Conservation (phyloP, 2,329 filamentous ascomycete species). For the Gnomoniopsis smithogilvyi region DNA sequence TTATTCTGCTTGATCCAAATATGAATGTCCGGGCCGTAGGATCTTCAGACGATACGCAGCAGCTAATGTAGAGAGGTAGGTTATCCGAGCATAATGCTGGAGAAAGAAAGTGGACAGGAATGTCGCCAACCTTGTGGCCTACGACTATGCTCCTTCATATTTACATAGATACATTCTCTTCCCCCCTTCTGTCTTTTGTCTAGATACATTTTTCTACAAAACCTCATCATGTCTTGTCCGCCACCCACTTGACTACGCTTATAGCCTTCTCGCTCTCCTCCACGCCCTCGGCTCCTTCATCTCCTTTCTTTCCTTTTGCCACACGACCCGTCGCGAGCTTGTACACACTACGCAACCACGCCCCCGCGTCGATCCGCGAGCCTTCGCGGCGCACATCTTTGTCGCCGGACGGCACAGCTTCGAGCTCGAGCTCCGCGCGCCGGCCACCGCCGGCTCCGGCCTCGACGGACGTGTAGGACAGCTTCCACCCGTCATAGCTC, state of each 20-base stretch:
- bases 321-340: slow-evolving; percentile 11
- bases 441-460: slow-evolving; percentile 49
- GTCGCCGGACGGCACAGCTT: slow-evolving; percentile 26
- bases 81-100: not conserved
- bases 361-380: not conserved
- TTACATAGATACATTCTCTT: not conserved
- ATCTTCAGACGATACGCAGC: not conserved
- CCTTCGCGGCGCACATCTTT: not conserved
- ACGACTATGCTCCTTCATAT: not conserved
- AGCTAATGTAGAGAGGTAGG: not conserved
- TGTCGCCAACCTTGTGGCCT: not conserved
- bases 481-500: slow-evolving; percentile 39
- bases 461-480: slow-evolving; percentile 51
- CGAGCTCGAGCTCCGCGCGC: slow-evolving; percentile 47
- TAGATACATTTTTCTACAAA: not conserved
- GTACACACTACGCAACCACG: slow-evolving; percentile 14
- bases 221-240: not conserved
- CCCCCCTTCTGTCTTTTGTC: not conserved
- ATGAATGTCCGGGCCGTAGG: too few species aligned
- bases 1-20: too few species aligned
- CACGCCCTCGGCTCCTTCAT: not conserved
- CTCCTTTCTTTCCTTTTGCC: not conserved
- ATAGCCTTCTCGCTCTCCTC: slow-evolving; percentile 1
- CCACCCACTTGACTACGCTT: slow-evolving; percentile 10
- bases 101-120: not conserved